Conservation (phyloP, 345 rosid species). For the Eucalyptus curtisii region DNA sequence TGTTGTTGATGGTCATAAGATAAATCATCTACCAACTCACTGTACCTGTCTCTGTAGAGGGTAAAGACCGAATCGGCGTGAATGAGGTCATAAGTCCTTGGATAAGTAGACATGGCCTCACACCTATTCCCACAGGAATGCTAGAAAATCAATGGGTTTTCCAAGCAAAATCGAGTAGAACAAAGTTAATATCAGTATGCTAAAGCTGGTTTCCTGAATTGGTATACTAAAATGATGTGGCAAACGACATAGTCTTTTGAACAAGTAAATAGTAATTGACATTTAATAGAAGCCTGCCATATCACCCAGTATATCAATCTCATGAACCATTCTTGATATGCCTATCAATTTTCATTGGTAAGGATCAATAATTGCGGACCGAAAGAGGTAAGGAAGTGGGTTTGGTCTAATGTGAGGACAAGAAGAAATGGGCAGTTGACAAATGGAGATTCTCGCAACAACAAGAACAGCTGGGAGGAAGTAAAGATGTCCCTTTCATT, state of each 20-base stretch:
- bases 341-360: neutral
- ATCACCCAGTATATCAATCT: neutral
- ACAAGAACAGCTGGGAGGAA: neutral
- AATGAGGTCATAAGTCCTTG: slow-evolving; percentile 6
- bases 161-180: neutral
- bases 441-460: neutral
- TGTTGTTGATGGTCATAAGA: neutral
- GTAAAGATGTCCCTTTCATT: neutral
- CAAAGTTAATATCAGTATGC: neutral
- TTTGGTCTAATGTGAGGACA: neutral
- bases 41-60: slow-evolving; percentile 4
- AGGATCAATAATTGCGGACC: neutral
- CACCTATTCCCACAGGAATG: neutral
- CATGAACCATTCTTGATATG: neutral
- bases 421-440: neutral
- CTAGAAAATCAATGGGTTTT: neutral
- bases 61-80: slow-evolving; percentile 3
- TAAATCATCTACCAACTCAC: neutral
- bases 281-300: neutral
- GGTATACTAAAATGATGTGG: neutral
- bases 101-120: slow-evolving; percentile 9
- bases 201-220: neutral
- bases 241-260: neutral
- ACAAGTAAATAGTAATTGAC: neutral
- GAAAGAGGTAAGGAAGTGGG: neutral